Base-by-base conservation (phyloP, 2,329 filamentous ascomycete species). In the Clathrospora elynae region DNA sequence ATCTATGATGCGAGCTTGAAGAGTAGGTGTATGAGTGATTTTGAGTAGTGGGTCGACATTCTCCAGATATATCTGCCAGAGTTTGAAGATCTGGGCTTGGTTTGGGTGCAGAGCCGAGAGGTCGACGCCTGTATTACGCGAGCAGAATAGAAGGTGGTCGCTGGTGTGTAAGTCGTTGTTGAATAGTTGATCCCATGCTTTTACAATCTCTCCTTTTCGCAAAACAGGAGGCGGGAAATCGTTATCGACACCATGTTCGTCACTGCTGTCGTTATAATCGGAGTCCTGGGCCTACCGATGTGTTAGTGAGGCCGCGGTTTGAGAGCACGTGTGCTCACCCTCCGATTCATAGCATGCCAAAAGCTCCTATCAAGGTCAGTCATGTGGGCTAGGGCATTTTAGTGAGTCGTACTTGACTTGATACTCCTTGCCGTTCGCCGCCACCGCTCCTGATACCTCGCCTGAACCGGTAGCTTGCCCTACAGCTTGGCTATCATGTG, bases 11-110 rank as follows among this genome's bases (percentile, higher is more conserved):
- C 78, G 11, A 76, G 77, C 57, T 86, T 84, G 19, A 41, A 68
- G 42, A 4, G 59, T 66, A 5, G 64, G 62, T 5, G 55, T 53
- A 33, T 68, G 66, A 1, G 56, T 58, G 10, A 67, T 49, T 25
- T 61, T 62, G 11, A 67, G 33, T 4, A 67, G 35, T 6, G 66
- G 63, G 13, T 67, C 61, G n/a, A 67, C 46, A 20, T 66, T 66
- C 10, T 68, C 84, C 8, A 90, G 71, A 55, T 85, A 90, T 4
- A 84, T 74, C 61, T 90, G 85, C 88, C 88, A 92, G 6, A 92
- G 76, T 35, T 80, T 82, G 1, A 80, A 78, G 38, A 87, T 83
- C 45, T 87, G 84, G 1, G 80, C 81, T 1, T 83, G 81, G 1
- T 82, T 61, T 1, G 87, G 86, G 59, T 88, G 86, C 5, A 86